Evolutionary conservation across 192 early-diverging fungal genomes (phyloP), one percentile per base, ranked within the genome.

Genomic region (Coemansia sp.): DNA sequence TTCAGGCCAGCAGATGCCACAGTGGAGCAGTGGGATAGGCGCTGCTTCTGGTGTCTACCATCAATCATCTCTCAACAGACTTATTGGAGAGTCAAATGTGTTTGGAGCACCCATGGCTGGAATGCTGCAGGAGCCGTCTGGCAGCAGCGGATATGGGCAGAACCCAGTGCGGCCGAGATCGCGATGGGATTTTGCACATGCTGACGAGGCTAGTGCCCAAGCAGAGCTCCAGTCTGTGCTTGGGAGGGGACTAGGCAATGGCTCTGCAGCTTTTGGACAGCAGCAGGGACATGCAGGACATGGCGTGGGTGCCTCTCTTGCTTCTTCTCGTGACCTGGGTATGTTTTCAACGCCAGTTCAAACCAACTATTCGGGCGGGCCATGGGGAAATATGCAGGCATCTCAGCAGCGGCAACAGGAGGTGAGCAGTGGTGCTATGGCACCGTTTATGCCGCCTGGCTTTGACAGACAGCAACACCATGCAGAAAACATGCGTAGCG

Each of bases 211-310:
- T 13, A 81, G 73, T 32, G 78, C 78, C 0, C 78, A 81, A 55
- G 78, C 78, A 36, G 78, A 81, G 78, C 65, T 81, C 8, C 78
- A 81, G 58, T 76, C 70, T 2, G 78, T 81, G 13, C 71, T 81
- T 64, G 73, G 73, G 0, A 67, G 78, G 43, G 58, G 67, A 9
- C 10, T 51, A n/a, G 57, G 62, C 37, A 37, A 36, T 5, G 42
- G 16, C 36, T 45, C n/a, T 9, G 21, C 8, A 10, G 19, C 41
- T 2, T 5, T 13, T 2, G 43, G 46, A 9, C 62, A 65, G 52
- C 72, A 63, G 55, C 41, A 66, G 55, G n/a, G 22, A 36, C 63
- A 55, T 8, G 49, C 67, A 13, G 56, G 37, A 8, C 41, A 48
- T 19, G 36, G 66, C 55, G 54, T 19, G 3, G 60, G 26, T 2